phyloP scores from a whole-genome alignment of 2,329 filamentous ascomycete genomes.

The Trichocomaceae sp. region DNA sequence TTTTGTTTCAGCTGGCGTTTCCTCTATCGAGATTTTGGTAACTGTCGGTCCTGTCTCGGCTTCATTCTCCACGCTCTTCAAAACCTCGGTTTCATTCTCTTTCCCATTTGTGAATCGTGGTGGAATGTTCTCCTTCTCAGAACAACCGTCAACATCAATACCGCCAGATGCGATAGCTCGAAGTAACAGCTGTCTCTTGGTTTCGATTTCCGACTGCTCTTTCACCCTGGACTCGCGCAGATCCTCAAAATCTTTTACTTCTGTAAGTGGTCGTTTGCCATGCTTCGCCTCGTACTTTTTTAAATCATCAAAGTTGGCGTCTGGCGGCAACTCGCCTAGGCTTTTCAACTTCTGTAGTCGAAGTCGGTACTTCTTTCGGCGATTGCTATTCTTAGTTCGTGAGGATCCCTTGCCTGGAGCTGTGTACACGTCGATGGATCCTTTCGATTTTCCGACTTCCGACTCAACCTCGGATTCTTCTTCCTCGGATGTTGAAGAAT shows the following conservation, averaged over 20 bases:
- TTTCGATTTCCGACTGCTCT: conserved; percentile 44
- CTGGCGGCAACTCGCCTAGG: conserved; percentile 45
- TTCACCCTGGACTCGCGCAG: conserved; percentile 14
- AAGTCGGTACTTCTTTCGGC: conserved; percentile 45
- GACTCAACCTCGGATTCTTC: conserved; percentile 35
- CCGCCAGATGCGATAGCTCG: conserved; percentile 48
- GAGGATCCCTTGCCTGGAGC: conserved; percentile 46
- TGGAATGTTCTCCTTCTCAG: conserved; percentile 27
- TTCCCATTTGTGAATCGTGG: conserved; percentile 14
- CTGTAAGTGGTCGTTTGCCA: conserved; percentile 20
- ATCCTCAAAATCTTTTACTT: conserved; percentile 19
- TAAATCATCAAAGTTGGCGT: conserved; percentile 48
- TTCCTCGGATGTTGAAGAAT: conserved; percentile 16
- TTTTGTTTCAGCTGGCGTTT: not conserved
- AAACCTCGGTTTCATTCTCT: not conserved
- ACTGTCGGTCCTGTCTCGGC: not conserved
- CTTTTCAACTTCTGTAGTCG: conserved; percentile 48
- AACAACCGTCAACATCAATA: conserved; percentile 39
- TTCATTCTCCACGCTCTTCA: not conserved
- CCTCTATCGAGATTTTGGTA: not conserved
- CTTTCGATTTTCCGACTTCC: conserved; percentile 19
- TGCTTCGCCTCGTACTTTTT: conserved; percentile 28
- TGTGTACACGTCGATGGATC: conserved; percentile 18
- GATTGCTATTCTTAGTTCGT: conserved; percentile 51
- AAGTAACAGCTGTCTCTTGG: conserved; percentile 46